Percentiles rank a stretch among this genome's conserved stretches.
phyloP scores from a whole-genome alignment of 2,329 filamentous ascomycete genomes.

The Neofusicoccum cordaticola region DNA sequence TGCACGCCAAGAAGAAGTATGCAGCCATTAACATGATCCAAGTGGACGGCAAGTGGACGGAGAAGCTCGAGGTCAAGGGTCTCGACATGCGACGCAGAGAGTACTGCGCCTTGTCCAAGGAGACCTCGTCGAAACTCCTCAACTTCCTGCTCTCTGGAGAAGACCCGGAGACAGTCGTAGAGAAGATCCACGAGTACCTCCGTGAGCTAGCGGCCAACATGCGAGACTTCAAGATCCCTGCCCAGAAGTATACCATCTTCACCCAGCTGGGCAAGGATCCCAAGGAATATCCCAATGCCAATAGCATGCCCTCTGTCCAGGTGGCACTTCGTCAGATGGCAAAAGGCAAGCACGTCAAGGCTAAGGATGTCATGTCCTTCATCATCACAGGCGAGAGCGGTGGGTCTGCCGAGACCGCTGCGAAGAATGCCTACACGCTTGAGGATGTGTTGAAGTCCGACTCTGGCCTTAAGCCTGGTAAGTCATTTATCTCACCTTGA shows the following conservation, averaged over 20 bases:
- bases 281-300: conserved; percentile 88
- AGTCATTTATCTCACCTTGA: background rate
- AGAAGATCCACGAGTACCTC: conserved; percentile 90
- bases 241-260: conserved; percentile 93
- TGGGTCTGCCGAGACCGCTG: conserved; percentile 64
- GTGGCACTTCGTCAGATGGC: conserved; percentile 86
- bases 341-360: conserved; percentile 81
- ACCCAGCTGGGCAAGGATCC: conserved; percentile 95
- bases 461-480: conserved; percentile 64
- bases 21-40: conserved; percentile 93
- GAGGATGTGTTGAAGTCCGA: conserved; percentile 80
- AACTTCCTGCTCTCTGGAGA: conserved; percentile 93
- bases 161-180: conserved; percentile 81
- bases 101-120: conserved; percentile 93
- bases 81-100: conserved; percentile 97
- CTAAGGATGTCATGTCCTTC: conserved; percentile 94
- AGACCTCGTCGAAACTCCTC: conserved; percentile 84
- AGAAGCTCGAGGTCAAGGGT: conserved; percentile 97
- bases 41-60: conserved; percentile 81
- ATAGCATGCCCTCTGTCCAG: conserved; percentile 95
- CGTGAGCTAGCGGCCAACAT: conserved; percentile 81
- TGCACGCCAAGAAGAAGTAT: conserved; percentile 99
- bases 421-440: conserved; percentile 85
- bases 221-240: conserved; percentile 72
- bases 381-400: conserved; percentile 74